Evolutionary conservation across 129 eudicot species (phyloP).

Genomic region (Apium graveolens): DNA sequence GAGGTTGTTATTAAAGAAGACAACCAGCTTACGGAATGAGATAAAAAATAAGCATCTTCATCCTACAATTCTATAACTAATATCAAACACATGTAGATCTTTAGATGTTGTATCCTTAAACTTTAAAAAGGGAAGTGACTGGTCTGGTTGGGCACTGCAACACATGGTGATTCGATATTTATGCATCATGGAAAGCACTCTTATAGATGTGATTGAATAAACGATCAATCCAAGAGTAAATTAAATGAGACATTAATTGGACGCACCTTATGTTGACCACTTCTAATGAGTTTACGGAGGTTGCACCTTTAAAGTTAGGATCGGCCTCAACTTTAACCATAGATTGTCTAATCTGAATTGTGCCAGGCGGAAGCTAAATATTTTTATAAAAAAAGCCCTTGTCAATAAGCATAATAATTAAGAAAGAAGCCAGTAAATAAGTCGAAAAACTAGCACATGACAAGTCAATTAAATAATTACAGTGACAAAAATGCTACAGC

Average conservation of each 20-base stretch:
- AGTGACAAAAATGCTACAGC: neutral
- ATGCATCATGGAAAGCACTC: neutral
- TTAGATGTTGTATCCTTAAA: neutral
- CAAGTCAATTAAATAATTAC: neutral
- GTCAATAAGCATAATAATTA: constrained; percentile 3
- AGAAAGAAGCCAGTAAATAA: neutral
- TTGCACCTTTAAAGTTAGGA: constrained; percentile 18
- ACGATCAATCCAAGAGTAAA: neutral
- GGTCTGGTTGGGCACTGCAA: neutral
- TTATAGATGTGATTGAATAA: constrained; percentile 1
- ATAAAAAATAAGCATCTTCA: neutral
- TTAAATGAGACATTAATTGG: neutral
- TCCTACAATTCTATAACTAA: neutral
- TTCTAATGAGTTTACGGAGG: constrained; percentile 55
- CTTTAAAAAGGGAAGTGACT: neutral
- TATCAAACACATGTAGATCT: neutral
- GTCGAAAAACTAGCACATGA: neutral
- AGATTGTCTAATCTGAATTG: constrained; percentile 67
- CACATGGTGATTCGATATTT: neutral
- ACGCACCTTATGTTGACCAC: constrained; percentile 51
- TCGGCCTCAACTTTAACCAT: constrained; percentile 75
- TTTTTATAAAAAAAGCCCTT: neutral
- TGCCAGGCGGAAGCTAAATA: constrained; percentile 37
- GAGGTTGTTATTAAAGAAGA: neutral
- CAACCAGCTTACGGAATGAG: neutral